A percentile compares a stretch with the other conserved stretches of the same genome.
Evolutionary conservation across 352 stramenopile species (phyloP).

Genomic region (Phytophthora melonis): DNA sequence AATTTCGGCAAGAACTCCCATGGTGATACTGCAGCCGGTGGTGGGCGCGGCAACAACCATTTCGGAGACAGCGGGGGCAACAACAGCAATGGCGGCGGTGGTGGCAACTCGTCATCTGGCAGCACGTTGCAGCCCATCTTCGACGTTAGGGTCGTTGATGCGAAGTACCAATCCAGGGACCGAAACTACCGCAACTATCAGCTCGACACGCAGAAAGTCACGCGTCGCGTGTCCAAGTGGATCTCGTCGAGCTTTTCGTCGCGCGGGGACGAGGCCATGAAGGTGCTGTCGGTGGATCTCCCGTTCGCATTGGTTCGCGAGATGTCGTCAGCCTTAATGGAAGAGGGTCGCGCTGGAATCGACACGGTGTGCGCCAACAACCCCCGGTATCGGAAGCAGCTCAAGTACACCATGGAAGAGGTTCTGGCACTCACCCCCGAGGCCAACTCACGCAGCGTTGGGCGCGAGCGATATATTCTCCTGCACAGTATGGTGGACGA

Average conservation of each 20-base stretch:
- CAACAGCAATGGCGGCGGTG: constrained; percentile 24
- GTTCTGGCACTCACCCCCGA: constrained; percentile 59
- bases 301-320: constrained; percentile 83
- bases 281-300: constrained; percentile 84
- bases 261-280: constrained; percentile 81
- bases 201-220: constrained; percentile 81
- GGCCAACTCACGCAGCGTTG: constrained; percentile 47
- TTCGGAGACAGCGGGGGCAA: constrained; percentile 36
- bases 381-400: constrained; percentile 83
- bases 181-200: constrained; percentile 66
- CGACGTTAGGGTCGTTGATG: constrained; percentile 80
- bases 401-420: constrained; percentile 85
- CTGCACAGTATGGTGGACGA: constrained; percentile 88
- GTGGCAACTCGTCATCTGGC: constrained; percentile 12
- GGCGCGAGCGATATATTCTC: constrained; percentile 82
- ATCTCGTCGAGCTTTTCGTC: constrained; percentile 84
- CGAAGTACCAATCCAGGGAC: constrained; percentile 65
- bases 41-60: constrained; percentile 35
- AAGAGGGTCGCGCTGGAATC: constrained; percentile 60
- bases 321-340: constrained; percentile 86
- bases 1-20: constrained; percentile 33
- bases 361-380: constrained; percentile 68
- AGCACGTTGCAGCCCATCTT: constrained; percentile 69
- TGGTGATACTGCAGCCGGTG: constrained; percentile 26
- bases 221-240: constrained; percentile 88